Conservation (phyloP, 2,329 filamentous ascomycete genomes). For the Hypoxylon sp. region DNA sequence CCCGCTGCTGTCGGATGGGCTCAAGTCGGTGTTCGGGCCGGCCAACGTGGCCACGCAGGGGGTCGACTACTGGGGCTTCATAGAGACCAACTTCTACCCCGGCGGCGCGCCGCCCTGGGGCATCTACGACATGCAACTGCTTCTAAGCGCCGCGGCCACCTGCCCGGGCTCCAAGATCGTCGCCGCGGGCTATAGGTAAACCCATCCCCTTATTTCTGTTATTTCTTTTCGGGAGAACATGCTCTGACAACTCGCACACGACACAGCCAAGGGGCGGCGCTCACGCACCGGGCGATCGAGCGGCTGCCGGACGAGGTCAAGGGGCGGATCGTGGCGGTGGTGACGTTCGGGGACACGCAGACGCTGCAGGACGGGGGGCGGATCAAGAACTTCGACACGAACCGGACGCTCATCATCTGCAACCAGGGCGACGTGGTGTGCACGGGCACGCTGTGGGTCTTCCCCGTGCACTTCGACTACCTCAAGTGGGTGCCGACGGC, state of each 20-base stretch:
- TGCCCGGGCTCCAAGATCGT: constrained; percentile 42
- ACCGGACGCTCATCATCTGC: constrained; percentile 52
- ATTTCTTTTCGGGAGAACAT: background rate
- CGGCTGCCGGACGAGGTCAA: constrained; percentile 37
- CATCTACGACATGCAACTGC: constrained; percentile 42
- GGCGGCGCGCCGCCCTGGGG: constrained; percentile 44
- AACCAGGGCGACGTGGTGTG: constrained; percentile 51
- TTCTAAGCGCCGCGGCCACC: constrained; percentile 37
- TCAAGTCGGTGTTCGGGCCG: constrained; percentile 41
- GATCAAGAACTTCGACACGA: constrained; percentile 47
- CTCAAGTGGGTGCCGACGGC: constrained; percentile 45
- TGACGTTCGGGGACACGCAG: constrained; percentile 50
- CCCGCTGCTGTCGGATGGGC: constrained; percentile 38
- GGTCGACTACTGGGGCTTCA: constrained; percentile 42
- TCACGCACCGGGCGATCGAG: constrained; percentile 50
- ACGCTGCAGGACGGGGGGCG: constrained; percentile 47
- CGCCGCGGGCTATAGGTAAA: constrained; percentile 41
- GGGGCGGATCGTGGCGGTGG: constrained; percentile 47
- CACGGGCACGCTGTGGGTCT: constrained; percentile 46
- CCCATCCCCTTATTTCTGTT: background rate
- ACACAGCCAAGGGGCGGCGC: constrained; percentile 48
- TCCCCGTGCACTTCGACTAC: constrained; percentile 50
- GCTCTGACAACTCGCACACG: background rate
- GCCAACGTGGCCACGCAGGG: constrained; percentile 42
- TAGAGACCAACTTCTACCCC: constrained; percentile 42